These are phyloP conservation scores for Picocystis salinarum DNA, from an alignment of 139 green algal species.

Conservation along the genomic window DNA sequence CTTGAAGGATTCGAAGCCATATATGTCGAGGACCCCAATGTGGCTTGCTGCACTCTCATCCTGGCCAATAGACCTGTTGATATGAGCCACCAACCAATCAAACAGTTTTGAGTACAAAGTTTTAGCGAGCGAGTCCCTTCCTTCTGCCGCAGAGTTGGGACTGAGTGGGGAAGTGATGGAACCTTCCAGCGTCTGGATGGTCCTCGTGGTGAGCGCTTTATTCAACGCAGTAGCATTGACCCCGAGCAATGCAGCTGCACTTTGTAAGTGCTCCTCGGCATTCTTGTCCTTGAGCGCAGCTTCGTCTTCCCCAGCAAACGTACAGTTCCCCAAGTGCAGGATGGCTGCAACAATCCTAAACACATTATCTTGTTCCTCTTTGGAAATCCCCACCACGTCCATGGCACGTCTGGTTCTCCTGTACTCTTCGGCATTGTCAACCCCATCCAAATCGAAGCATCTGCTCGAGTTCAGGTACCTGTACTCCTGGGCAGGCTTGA, in stretches of 20 bases:
- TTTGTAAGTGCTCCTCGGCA: background rate
- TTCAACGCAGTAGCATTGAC: constrained; percentile 44
- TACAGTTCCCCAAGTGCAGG: constrained; percentile 87
- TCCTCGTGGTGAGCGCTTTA: constrained; percentile 74
- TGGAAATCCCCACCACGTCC: constrained; percentile 75
- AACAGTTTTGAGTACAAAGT: constrained; percentile 88
- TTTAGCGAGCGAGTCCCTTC: constrained; percentile 84
- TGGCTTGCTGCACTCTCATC: constrained; percentile 4
- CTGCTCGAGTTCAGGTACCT: constrained; percentile 69
- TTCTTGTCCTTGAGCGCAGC: constrained; percentile 15
- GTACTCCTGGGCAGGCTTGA: constrained; percentile 30
- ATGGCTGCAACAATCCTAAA: constrained; percentile 74
- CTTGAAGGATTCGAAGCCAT: constrained; percentile 85
- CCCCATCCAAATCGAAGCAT: constrained; percentile 66
- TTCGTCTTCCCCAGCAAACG: constrained; percentile 36
- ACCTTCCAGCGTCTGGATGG: constrained; percentile 67
- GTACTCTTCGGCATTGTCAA: constrained; percentile 68
- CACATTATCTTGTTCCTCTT: constrained; percentile 46
- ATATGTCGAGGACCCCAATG: constrained; percentile 86
- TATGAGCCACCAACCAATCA: constrained; percentile 79
- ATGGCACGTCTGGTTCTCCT: constrained; percentile 67
- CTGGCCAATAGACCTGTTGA: constrained; percentile 46
- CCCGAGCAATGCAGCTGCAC: constrained; percentile 28
- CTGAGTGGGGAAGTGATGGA: constrained; percentile 70
- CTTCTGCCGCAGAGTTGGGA: constrained; percentile 56